These are phyloP conservation scores for Aureobasidium zeae DNA, from an alignment of 2,329 filamentous ascomycete species.

Conservation along the genomic window DNA sequence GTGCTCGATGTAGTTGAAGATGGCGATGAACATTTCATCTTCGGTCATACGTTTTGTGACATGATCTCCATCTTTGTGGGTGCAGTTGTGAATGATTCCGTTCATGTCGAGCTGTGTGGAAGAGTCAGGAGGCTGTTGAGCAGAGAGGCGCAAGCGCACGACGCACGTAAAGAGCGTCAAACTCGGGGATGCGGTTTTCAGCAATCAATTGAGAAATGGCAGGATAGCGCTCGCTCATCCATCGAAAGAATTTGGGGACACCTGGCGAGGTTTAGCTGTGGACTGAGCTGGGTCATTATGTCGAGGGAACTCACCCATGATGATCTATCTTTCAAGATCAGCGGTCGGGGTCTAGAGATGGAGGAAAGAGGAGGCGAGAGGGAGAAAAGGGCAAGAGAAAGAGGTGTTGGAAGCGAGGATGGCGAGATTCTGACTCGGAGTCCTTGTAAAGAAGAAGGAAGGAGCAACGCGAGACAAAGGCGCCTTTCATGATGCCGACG, in stretches of 20 bases:
- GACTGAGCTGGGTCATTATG: background rate
- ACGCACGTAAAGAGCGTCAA: slow-evolving; percentile 84
- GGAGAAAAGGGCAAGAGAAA: slow-evolving; percentile 10
- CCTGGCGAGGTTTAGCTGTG: slow-evolving; percentile 38
- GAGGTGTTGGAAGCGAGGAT: slow-evolving; percentile 19
- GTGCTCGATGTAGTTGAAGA: slow-evolving; percentile 99
- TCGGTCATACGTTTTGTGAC: slow-evolving; percentile 87
- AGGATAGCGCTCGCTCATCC: slow-evolving; percentile 98
- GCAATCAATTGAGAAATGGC: slow-evolving; percentile 97
- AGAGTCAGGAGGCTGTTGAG: slow-evolving; percentile 12
- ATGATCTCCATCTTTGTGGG: slow-evolving; percentile 90
- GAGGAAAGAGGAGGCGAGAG: background rate
- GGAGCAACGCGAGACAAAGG: background rate
- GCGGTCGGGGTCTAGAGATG: slow-evolving; percentile 1
- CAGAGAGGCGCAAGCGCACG: slow-evolving; percentile 7
- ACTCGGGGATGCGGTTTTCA: slow-evolving; percentile 97
- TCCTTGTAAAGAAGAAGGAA: slow-evolving; percentile 26
- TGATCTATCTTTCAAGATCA: slow-evolving; percentile 26
- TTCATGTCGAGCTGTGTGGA: slow-evolving; percentile 76
- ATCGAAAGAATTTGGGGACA: slow-evolving; percentile 92
- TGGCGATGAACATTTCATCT: slow-evolving; percentile 98
- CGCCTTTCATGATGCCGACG: slow-evolving; percentile 3
- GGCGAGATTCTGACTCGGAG: slow-evolving; percentile 30
- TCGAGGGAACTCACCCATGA: slow-evolving; percentile 25
- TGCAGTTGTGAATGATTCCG: slow-evolving; percentile 99